A percentile compares a stretch with the other conserved stretches of the same genome.
Conservation (phyloP, 805 yeast species). For the Soucietia sequanensis region DNA sequence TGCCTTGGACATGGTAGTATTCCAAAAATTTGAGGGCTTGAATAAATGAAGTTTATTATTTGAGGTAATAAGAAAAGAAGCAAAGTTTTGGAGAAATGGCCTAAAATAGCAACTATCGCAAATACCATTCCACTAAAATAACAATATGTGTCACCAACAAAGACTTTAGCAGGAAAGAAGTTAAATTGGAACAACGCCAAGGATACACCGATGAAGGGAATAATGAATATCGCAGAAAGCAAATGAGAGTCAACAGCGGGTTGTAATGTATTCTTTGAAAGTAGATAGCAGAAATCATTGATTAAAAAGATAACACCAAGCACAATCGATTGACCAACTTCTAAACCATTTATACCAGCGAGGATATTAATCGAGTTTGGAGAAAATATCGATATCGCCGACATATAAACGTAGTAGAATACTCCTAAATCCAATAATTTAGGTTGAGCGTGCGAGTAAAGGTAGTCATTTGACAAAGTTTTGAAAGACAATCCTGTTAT, state of each 20-base stretch:
- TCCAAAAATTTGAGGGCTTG: constrained; percentile 87
- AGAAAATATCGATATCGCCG: constrained; percentile 84
- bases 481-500: constrained; percentile 39
- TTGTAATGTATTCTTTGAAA: constrained; percentile 37
- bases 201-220: constrained; percentile 88
- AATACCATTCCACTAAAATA: constrained; percentile 98
- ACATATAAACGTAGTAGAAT: constrained; percentile 87
- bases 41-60: constrained; percentile 83
- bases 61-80: constrained; percentile 87
- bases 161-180: constrained; percentile 89
- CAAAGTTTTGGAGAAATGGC: constrained; percentile 93
- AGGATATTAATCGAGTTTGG: constrained; percentile 94
- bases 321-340: constrained; percentile 90
- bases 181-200: constrained; percentile 73
- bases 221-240: constrained; percentile 71
- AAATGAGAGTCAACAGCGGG: constrained; percentile 78
- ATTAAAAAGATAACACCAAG: constrained; percentile 66
- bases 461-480: constrained; percentile 34
- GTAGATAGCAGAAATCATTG: constrained; percentile 74
- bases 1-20: constrained; percentile 95
- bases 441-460: constrained; percentile 37
- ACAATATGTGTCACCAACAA: constrained; percentile 98
- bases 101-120: constrained; percentile 93
- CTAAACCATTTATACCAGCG: constrained; percentile 96
- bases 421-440: constrained; percentile 70